Conservation (phyloP, 1,284 basidiomycete species). For the Leccinum holopus region DNA sequence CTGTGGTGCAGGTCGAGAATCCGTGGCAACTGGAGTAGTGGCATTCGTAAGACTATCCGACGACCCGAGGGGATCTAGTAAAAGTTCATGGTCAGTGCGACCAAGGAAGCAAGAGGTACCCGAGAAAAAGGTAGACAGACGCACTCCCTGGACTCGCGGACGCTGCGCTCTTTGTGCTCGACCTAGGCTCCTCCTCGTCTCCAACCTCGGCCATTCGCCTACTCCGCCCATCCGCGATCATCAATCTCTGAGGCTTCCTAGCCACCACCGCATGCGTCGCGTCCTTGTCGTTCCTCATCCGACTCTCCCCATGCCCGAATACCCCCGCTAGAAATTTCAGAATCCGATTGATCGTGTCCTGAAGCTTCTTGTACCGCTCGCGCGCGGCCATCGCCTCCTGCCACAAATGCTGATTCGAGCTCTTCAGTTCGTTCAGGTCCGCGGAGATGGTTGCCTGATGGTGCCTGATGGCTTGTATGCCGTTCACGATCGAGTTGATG, state of each 20-base stretch:
- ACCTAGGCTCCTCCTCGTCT: conserved; percentile 37
- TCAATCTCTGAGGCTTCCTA: conserved; percentile 52
- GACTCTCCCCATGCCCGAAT: conserved; percentile 64
- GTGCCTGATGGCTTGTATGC: conserved; percentile 85
- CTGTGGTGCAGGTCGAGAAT: too few relatives aligned
- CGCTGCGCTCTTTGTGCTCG: conserved; percentile 26
- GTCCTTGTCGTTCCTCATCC: conserved; percentile 45
- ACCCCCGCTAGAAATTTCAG: conserved; percentile 92
- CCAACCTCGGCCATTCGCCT: conserved; percentile 40
- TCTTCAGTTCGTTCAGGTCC: conserved; percentile 87
- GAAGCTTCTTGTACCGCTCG: conserved; percentile 84
- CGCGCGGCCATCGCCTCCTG: conserved; percentile 83
- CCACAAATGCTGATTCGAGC: conserved; percentile 89
- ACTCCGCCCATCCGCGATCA: conserved; percentile 60
- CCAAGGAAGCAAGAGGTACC: background rate
- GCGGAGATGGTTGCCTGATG: conserved; percentile 89
- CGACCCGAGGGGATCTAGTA: conserved; percentile 31
- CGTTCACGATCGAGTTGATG: conserved; percentile 74
- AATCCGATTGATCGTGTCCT: conserved; percentile 97
- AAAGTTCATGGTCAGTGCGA: background rate
- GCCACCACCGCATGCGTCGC: conserved; percentile 49
- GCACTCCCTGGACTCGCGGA: conserved; percentile 24
- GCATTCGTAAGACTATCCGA: conserved; percentile 30
- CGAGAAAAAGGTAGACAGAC: conserved; percentile 1
- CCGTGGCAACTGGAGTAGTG: too few relatives aligned